Conservation (phyloP, 176 grass and related monocot genomes). For the Echinochloa phyllopogon region DNA sequence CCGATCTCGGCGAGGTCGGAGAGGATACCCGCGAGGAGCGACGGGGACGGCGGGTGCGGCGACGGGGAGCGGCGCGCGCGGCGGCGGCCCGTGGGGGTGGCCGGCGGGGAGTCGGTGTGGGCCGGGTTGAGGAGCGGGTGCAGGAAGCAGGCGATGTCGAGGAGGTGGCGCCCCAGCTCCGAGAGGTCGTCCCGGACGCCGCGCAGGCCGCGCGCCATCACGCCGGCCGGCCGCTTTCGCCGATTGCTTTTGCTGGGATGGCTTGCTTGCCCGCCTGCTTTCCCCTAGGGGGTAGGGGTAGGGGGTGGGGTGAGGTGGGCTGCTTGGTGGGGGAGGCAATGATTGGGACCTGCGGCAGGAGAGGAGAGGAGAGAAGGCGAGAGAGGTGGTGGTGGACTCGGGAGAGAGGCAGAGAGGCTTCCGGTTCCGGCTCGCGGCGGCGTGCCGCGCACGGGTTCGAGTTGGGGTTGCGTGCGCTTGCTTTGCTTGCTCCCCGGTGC, state of each 20-base stretch:
- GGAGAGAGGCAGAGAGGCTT: background rate
- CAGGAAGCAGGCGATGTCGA: slow-evolving; percentile 95
- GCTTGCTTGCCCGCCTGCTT: background rate
- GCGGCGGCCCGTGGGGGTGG: slow-evolving; percentile 48
- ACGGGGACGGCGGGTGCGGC: slow-evolving; percentile 46
- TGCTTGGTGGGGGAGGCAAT: background rate
- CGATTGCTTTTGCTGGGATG: slow-evolving; percentile 23
- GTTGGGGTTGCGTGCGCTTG: background rate
- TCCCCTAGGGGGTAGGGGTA: background rate
- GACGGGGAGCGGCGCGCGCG: slow-evolving; percentile 37
- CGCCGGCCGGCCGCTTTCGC: background rate
- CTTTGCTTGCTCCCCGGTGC: no score
- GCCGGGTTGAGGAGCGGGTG: slow-evolving; percentile 72
- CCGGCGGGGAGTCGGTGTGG: slow-evolving; percentile 77
- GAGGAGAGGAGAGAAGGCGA: background rate
- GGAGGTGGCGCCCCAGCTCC: slow-evolving; percentile 88
- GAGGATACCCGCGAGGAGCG: slow-evolving; percentile 75
- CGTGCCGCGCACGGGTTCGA: background rate
- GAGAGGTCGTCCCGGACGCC: slow-evolving; percentile 96
- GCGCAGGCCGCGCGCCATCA: slow-evolving; percentile 88
- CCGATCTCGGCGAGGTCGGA: slow-evolving; percentile 91
- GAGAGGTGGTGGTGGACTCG: background rate
- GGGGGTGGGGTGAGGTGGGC: background rate
- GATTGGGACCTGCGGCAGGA: slow-evolving; percentile 18
- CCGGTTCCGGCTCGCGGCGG: background rate